Base-by-base conservation (phyloP, 1,139 yeast genomes). In the Debaryomycetaceae sp. region DNA sequence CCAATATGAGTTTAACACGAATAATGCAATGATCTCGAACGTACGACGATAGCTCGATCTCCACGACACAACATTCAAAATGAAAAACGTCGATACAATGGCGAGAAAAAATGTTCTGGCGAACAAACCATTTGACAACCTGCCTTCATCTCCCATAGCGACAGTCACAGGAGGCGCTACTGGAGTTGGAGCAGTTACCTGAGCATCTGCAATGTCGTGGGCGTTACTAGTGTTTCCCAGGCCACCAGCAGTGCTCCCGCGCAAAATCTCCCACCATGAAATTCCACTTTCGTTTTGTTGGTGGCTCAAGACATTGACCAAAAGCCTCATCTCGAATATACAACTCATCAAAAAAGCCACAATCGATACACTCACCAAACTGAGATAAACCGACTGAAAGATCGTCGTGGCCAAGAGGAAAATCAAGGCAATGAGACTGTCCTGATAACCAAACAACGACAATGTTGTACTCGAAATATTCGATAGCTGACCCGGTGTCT, bases 401-500 rank as follows among this genome's bases (percentile, higher is more conserved):
- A 79, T 54, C 18, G 75, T 66, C 1, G 89, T 74, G 23, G 78
- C 56, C 18, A 83, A 65, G 38, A 85, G 60, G 29, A 81, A 73
- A 17, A 77, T 51, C 52, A 83, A 65, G 18, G 84, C 75, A 25
- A 82, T 49, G 3, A 84, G 62, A 0, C 91, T 83, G 53, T 88
- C 96, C 65, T 79, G 80, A 40, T 76, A 78, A 10, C 86, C 78
- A 18, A 88, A 70, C 38, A 84, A 65, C 24, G 81, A 75, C 20
- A 66, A 46, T 1, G 70, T 49, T 5, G 50, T 42, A 20, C 53
- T 46, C 13, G 71, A 61, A 3, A 67, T 51, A 25, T 51, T 52
- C 3, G 69, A 54, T 26, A 84, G 69, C 7, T 83, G 79, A 0
- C 95, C 86, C 1, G 95, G 96, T 0, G 96, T 84, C 42, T 71